Base-by-base conservation (phyloP, 306 rosid species). In the Pueraria montana region DNA sequence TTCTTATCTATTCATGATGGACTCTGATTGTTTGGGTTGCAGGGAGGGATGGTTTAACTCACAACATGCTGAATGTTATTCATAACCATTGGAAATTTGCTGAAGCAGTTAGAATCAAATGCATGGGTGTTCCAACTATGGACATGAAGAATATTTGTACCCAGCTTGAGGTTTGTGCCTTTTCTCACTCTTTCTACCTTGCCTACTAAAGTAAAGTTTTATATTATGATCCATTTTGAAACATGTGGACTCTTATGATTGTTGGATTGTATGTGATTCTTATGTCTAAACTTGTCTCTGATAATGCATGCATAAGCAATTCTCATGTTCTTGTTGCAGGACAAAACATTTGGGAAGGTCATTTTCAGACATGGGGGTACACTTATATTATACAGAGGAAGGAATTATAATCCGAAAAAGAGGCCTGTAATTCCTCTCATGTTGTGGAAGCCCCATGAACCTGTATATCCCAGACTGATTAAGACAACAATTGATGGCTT, bases 31-130 rank as follows among this genome's bases (percentile, higher is more conserved):
- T 17, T 84, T 64, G 46, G 76, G 64, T 82, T 78, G 82, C 82
- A 96, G 99, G 98, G 65, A 88, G 99, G 82, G 99, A 96, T 82
- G 98, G 99, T 64, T 91, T 96, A 81, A 96, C 99, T 71, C 97
- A 96, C 85, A 96, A 93, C 77, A 96, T 96, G 99, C 84, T 96
- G 80, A 90, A 85, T 83, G 97, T 85, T 83, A 93, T 96, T 84
- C 95, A 91, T 74, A 90, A 90, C 78, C 91, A 91, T 55, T 96
- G 99, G 99, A 93, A 88, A 79, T 87, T 80, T 77, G 84, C 89
- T 18, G 99, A 93, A 79, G 96, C 90, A 12, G 93, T 92, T 85
- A 90, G 99, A 92, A 91, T 92, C 87, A 93, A 64, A 88, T 93
- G 96, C 88, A 87, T 89, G 72, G 99, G 99, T 69, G 96, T 96